A percentile compares a stretch with the other conserved stretches of the same genome.
These are phyloP conservation scores for Phlyctochytrium arcticum DNA, from an alignment of 192 early-diverging fungal genomes.

Conservation along the genomic window DNA sequence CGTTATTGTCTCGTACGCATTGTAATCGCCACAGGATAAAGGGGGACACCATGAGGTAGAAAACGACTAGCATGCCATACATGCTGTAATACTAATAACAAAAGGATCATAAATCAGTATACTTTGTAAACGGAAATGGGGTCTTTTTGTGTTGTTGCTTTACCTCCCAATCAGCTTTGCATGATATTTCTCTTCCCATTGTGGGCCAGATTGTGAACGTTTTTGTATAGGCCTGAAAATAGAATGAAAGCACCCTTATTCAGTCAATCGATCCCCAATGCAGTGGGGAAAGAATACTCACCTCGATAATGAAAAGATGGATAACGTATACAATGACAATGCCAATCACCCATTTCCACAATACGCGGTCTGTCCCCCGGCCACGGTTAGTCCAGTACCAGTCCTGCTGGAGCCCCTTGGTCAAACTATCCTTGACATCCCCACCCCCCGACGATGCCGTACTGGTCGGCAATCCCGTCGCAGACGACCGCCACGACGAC, in stretches of 20 bases:
- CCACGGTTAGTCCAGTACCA: slow-evolving; percentile 10
- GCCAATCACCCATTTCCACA: neutral
- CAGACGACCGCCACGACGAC: too few relatives aligned
- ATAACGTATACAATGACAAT: neutral
- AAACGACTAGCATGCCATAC: neutral
- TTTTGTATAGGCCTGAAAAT: neutral
- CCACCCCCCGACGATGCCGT: neutral
- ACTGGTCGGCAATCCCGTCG: neutral
- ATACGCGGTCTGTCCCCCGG: neutral
- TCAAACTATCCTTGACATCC: neutral
- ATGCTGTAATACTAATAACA: neutral
- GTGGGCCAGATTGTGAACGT: neutral
- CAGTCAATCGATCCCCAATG: neutral
- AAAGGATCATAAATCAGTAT: neutral
- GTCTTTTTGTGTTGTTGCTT: neutral
- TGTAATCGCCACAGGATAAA: slow-evolving; percentile 13
- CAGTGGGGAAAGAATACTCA: neutral
- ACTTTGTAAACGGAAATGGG: neutral
- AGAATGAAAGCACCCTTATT: neutral
- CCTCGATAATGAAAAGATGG: slow-evolving; percentile 3
- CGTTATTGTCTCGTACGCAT: slow-evolving; percentile 10
- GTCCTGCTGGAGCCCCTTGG: neutral
- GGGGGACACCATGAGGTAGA: slow-evolving; percentile 1
- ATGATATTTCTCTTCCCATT: neutral
- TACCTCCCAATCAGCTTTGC: slow-evolving; percentile 16